Evolutionary conservation across 2,329 filamentous ascomycete genomes (phyloP).

Genomic region (Colletotrichum sp.): DNA sequence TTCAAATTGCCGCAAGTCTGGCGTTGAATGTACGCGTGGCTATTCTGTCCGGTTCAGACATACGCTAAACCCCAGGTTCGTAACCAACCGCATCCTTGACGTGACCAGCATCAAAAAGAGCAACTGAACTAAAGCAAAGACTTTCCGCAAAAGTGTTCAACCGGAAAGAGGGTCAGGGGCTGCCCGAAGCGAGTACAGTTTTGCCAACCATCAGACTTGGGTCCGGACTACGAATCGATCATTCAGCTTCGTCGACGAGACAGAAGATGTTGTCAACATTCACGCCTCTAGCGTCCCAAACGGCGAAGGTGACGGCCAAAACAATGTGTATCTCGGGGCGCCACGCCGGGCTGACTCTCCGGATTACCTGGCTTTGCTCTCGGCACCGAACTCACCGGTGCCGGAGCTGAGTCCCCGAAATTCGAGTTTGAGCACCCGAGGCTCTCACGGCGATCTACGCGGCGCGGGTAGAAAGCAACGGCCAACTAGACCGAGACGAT

Average conservation of each 20-base stretch:
- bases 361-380: background rate
- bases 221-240: conserved; percentile 27
- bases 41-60: conserved; percentile 32
- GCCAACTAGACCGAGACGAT: background rate
- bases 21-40: conserved; percentile 29
- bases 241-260: conserved; percentile 33
- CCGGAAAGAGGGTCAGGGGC: conserved; percentile 5
- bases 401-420: background rate
- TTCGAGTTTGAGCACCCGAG: background rate
- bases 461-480: background rate
- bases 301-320: background rate
- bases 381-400: background rate
- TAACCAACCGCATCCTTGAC: conserved; percentile 13
- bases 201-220: conserved; percentile 31
- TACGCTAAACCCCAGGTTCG: conserved; percentile 29
- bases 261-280: conserved; percentile 30
- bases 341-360: background rate
- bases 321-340: background rate
- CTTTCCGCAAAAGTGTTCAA: background rate
- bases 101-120: background rate
- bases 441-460: background rate
- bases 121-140: background rate
- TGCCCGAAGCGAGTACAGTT: conserved; percentile 22
- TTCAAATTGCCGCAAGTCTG: conserved; percentile 29
- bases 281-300: conserved; percentile 19